Evolutionary conservation across 2,329 filamentous ascomycete species (phyloP).

Genomic region (Botrytis cinerea): DNA sequence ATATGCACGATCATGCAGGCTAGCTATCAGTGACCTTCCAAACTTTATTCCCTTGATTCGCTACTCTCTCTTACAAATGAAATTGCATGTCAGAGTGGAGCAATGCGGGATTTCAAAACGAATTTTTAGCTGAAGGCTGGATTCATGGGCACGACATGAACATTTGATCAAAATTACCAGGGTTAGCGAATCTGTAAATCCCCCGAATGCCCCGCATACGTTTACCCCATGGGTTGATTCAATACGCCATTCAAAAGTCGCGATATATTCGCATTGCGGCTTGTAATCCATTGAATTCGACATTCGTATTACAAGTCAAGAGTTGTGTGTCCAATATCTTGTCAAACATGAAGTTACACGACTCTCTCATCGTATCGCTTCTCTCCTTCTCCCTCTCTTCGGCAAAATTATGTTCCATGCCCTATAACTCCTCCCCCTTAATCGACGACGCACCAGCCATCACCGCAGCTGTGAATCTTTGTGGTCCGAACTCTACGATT

Average conservation of each 20-base stretch:
- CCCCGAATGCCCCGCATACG: neutral
- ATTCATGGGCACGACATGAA: neutral
- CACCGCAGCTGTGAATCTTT: neutral
- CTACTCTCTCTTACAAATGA: neutral
- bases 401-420: conserved; percentile 16
- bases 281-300: neutral
- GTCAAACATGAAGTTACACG: neutral
- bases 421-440: conserved; percentile 2
- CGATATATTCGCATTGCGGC: too few species aligned
- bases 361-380: neutral
- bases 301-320: neutral
- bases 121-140: neutral
- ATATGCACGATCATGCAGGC: neutral
- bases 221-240: neutral
- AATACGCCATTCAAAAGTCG: neutral
- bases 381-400: conserved; percentile 5
- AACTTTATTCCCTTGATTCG: neutral
- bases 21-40: neutral
- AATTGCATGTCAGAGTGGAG: neutral
- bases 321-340: neutral
- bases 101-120: neutral
- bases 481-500: conserved; percentile 1
- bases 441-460: conserved; percentile 9
- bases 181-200: neutral
- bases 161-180: neutral